Conservation (phyloP, 2,329 filamentous ascomycete species). For the Bisporella sp. region DNA sequence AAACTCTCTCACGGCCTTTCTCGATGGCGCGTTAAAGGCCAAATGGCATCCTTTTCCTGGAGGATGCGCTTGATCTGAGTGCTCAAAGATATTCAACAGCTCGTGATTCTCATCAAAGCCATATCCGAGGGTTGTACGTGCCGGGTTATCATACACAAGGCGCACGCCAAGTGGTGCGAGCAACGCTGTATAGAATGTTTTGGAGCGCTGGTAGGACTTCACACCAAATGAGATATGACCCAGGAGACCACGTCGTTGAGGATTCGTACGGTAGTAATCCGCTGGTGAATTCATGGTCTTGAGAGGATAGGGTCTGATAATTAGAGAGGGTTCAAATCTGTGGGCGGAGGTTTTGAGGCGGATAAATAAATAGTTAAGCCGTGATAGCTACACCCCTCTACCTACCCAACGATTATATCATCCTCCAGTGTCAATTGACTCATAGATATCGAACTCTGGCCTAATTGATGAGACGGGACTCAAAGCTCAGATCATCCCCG, state of each 20-base stretch:
- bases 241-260: slow-evolving; percentile 6
- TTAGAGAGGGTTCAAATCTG: no score
- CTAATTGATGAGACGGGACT: no score
- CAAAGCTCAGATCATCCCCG: no score
- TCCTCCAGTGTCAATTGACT: no score
- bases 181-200: slow-evolving; percentile 26
- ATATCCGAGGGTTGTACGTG: slow-evolving; percentile 24
- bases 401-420: no score
- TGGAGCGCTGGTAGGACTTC: slow-evolving; percentile 16
- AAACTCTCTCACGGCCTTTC: slow-evolving; percentile 25
- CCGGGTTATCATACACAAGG: slow-evolving; percentile 26
- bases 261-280: not conserved
- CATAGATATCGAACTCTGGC: no score
- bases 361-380: no score
- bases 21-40: slow-evolving; percentile 27
- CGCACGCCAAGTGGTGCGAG: slow-evolving; percentile 23
- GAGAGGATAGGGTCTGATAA: no score
- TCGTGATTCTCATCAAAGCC: slow-evolving; percentile 23
- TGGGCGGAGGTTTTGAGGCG: no score
- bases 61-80: slow-evolving; percentile 11
- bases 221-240: slow-evolving; percentile 23
- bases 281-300: not conserved
- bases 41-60: slow-evolving; percentile 27
- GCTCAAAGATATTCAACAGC: slow-evolving; percentile 26
- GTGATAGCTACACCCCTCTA: no score